A percentile compares a stretch with the other conserved stretches of the same genome.
These are phyloP conservation scores for Ophiostoma perfectum DNA, from an alignment of 2,329 filamentous ascomycete species.

Conservation along the genomic window DNA sequence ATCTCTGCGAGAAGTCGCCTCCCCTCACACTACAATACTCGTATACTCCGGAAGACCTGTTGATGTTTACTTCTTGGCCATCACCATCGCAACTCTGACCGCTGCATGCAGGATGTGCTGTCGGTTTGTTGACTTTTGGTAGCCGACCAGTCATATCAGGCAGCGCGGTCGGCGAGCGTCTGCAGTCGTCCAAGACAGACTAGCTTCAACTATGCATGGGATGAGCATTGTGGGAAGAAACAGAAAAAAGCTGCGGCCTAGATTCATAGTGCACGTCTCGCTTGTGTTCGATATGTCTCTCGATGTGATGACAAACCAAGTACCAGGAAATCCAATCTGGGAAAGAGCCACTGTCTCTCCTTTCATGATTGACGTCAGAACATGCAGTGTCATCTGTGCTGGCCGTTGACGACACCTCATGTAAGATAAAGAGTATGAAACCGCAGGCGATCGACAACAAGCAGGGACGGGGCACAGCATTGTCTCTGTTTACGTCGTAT, in stretches of 20 bases:
- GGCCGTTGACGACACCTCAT: neutral
- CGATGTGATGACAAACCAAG: neutral
- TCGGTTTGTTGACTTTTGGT: neutral
- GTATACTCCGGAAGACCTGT: neutral
- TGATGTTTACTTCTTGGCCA: neutral
- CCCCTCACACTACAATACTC: no score
- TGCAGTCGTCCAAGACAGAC: neutral
- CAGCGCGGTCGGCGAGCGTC: neutral
- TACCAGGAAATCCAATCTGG: neutral
- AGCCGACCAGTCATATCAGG: neutral
- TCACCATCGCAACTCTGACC: conserved; percentile 10
- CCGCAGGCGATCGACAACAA: neutral
- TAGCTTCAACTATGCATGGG: neutral
- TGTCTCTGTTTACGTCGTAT: neutral
- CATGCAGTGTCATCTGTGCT: neutral
- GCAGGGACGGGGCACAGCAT: neutral
- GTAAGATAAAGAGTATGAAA: neutral
- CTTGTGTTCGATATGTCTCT: neutral
- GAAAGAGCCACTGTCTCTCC: neutral
- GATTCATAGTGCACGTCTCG: neutral
- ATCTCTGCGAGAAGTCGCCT: neutral
- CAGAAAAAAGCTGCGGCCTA: neutral
- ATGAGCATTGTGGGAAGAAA: neutral
- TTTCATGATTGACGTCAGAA: neutral
- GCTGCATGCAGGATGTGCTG: neutral